Base-by-base conservation (phyloP, 208 protist species). In the Novymonas esmeraldas region DNA sequence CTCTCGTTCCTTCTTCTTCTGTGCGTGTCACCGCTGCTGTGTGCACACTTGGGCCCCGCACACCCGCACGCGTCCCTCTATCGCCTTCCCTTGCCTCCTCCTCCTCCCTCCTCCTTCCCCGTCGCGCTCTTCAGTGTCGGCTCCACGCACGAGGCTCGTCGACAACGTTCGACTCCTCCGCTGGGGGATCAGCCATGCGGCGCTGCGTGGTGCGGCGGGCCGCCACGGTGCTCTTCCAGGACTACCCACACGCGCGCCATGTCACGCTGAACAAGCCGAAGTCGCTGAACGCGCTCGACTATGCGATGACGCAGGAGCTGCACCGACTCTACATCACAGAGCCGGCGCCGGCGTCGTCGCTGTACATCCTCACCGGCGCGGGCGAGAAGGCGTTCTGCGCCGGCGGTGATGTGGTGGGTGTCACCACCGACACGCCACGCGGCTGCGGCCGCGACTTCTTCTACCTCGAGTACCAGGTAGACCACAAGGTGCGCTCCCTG, bases 341-440 rank as follows among this genome's bases (percentile, higher is more conserved):
- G 44, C 71, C 73, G 5, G 68, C 75, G 14, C 41, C 71, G 5
- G 74, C 71, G n/a, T 61, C 64, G 20, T 42, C 58, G 11, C 48
- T 92, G 2, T 85, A 78, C 58, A 65, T 93, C 11, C 39, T 93
- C 38, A 93, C 84, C 55, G 87, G 87, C 1, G 78, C 76, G 0
- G 87, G 87, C 26, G 42, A 44, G 13, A 93, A 93, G 41, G 86
- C 84, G 9, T 97, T 97, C 49, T 97, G 87, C 50, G 82, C 92
- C n/a, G 92, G 92, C 57, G 92, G 89, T 24, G 86, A 97, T 70
- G 76, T 95, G 29, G 70, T 89, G 18, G 76, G 46, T 22, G 41
- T 93, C 26, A 66, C 70, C 14, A 73, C 63, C 22, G 69, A 75
- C 57, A 31, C 65, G 28, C 66, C 81, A 20, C 42, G 36, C 10